phyloP scores from a whole-genome alignment of 306 rosid species.

The Medicago arabica region DNA sequence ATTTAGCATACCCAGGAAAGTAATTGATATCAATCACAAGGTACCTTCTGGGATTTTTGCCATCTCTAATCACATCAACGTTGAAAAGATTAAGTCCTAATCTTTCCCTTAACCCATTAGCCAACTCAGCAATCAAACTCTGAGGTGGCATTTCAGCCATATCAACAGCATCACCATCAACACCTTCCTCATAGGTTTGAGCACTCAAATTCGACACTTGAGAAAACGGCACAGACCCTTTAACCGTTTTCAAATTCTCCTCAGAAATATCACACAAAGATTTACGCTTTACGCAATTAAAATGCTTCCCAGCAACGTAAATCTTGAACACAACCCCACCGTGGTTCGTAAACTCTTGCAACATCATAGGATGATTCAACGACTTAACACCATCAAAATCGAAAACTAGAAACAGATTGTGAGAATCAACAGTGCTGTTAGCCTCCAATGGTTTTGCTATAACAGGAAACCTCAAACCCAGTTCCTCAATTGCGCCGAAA shows the following conservation, averaged over 20 bases:
- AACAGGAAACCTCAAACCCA: constrained; percentile 38
- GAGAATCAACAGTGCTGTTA: constrained; percentile 48
- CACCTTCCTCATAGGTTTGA: neutral
- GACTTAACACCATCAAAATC: constrained; percentile 44
- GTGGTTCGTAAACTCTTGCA: constrained; percentile 80
- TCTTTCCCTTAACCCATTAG: constrained; percentile 46
- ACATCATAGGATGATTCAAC: constrained; percentile 46
- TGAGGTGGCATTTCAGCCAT: constrained; percentile 51
- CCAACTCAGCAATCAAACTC: constrained; percentile 50
- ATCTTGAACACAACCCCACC: constrained; percentile 75
- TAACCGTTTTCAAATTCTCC: constrained; percentile 31
- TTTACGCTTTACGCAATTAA: constrained; percentile 61
- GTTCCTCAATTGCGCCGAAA: neutral
- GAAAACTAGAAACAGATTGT: constrained; percentile 58
- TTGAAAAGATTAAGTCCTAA: constrained; percentile 70
- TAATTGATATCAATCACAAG: constrained; percentile 74
- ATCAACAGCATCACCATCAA: constrained; percentile 20
- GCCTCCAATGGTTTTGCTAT: constrained; percentile 53
- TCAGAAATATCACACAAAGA: constrained; percentile 55
- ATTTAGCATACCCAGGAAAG: constrained; percentile 75
- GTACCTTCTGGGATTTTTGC: constrained; percentile 41
- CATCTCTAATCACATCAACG: constrained; percentile 66
- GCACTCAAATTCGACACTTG: constrained; percentile 53
- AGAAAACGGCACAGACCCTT: constrained; percentile 50
- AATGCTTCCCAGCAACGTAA: constrained; percentile 63